Evolutionary conservation across 768 basidiomycete species (phyloP).

Genomic region (Pleurotus ostreatus): DNA sequence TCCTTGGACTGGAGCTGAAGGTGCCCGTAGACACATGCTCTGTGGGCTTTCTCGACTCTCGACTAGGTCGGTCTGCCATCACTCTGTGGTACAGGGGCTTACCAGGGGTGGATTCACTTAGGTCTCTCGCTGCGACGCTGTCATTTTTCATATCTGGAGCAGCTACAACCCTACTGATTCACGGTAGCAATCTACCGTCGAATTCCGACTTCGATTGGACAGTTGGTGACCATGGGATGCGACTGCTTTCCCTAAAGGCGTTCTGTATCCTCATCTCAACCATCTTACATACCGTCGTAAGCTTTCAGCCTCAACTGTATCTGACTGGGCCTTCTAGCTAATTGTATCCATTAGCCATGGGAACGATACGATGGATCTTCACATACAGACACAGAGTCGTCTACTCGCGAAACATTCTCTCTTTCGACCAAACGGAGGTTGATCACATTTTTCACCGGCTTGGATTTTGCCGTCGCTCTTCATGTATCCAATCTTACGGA

Average conservation of each 20-base stretch:
- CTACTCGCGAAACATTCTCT: conserved; percentile 8
- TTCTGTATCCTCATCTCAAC: conserved; percentile 30
- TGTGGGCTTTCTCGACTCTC: conserved; percentile 56
- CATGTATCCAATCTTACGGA: conserved; percentile 52
- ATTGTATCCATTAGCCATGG: conserved; percentile 5
- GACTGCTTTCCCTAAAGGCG: conserved; percentile 36
- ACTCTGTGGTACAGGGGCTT: conserved; percentile 5
- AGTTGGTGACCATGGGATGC: conserved; percentile 28
- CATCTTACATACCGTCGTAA: conserved; percentile 26
- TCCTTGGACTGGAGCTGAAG: not conserved
- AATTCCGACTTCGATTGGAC: conserved; percentile 34
- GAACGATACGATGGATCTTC: not conserved
- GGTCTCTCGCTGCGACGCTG: conserved; percentile 51
- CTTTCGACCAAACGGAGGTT: conserved; percentile 24
- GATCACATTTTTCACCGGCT: conserved; percentile 37
- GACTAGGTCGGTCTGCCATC: conserved; percentile 30
- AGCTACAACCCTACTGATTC: conserved; percentile 37
- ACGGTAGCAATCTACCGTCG: conserved; percentile 27
- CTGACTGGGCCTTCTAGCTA: not conserved
- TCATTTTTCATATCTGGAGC: conserved; percentile 49
- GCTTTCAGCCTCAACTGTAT: conserved; percentile 19
- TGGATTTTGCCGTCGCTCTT: conserved; percentile 52
- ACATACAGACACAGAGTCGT: conserved; percentile 11
- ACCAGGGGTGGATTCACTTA: conserved; percentile 17
- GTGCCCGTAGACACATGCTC: conserved; percentile 52